Evolutionary conservation across 441 rosid genomes (phyloP), one percentile per base, ranked within the genome.

Genomic region (Eruca vesicaria): DNA sequence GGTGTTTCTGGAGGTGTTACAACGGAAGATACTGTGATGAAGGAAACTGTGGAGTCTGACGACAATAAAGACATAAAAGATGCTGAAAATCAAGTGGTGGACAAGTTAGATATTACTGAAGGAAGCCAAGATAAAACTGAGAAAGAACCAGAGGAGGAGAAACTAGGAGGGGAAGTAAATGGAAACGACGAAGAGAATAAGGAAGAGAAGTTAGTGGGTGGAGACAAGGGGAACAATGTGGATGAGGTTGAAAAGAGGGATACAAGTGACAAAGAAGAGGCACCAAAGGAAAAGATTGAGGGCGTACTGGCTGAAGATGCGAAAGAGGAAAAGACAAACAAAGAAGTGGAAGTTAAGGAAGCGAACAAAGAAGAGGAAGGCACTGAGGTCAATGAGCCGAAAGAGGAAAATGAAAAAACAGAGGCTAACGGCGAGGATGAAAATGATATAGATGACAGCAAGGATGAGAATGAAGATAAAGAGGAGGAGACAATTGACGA

Each of bases 1-100:
- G 75, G 72, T 60, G 75, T 45, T 29, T 71, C 67, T 31, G 74
- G 45, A 71, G 73, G 38, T 58, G 73, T 18, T 38, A 15, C 73
- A 9, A 60, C 14, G 19, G 85, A 62, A 56, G 83, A 81, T 56
- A 61, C 67, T 66, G 75, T 66, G 26, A 52, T 80, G 76, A 68
- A 68, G 63, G 79, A 69, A 52, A 18, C 35, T 6, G 41, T 41
- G 66, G 65, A 57, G 41, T 23, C 73, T 21, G 73, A 16, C 20
- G 73, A 36, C 10, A 36, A 6, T 16, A 58, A 38, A 23, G 63
- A 52, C 55, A 32, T 12, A 7, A 19, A 63, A 14, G 64, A 29
- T 32, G 70, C 29, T 0, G 63, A 64, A 57, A 36, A 53, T 32
- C 63, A 20, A 43, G 78, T 28, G 20, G 50, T 31, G 7, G 69